Conservation (phyloP, 2,329 filamentous ascomycete species). For the Colletotrichum gigasporum region DNA sequence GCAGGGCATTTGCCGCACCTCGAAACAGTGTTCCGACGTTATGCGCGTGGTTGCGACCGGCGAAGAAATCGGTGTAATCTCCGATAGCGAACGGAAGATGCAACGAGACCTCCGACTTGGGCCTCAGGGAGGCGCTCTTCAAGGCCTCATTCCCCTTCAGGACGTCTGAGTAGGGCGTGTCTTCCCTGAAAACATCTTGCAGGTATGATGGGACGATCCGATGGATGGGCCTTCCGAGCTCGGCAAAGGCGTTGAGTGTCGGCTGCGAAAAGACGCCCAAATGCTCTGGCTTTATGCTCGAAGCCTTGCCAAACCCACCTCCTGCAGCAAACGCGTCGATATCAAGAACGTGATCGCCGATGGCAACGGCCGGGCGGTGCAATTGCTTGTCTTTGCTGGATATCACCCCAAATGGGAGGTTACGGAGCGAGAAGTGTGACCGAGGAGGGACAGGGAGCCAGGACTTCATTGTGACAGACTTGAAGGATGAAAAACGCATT, state of each 20-base stretch:
- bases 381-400: constrained; percentile 61
- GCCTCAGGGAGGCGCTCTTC: constrained; percentile 1
- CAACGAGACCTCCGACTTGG: constrained; percentile 57
- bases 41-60: constrained; percentile 77
- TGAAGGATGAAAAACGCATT: neutral
- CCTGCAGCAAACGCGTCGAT: constrained; percentile 45
- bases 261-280: constrained; percentile 46
- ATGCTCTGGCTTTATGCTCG: neutral
- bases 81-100: constrained; percentile 78
- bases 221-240: constrained; percentile 71
- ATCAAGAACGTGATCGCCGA: constrained; percentile 74
- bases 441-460: constrained; percentile 21
- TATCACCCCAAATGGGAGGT: constrained; percentile 82
- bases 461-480: constrained; percentile 22
- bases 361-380: constrained; percentile 72
- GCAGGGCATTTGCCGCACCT: constrained; percentile 73
- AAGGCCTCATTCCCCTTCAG: constrained; percentile 16
- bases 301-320: constrained; percentile 24
- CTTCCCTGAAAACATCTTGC: constrained; percentile 63
- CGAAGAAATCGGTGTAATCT: constrained; percentile 83
- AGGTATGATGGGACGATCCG: constrained; percentile 73
- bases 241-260: constrained; percentile 76
- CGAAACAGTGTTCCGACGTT: constrained; percentile 71
- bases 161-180: constrained; percentile 47
- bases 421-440: constrained; percentile 71